Conservation (phyloP, 345 rosid species). For the Cardamine chenopodiifolia region DNA sequence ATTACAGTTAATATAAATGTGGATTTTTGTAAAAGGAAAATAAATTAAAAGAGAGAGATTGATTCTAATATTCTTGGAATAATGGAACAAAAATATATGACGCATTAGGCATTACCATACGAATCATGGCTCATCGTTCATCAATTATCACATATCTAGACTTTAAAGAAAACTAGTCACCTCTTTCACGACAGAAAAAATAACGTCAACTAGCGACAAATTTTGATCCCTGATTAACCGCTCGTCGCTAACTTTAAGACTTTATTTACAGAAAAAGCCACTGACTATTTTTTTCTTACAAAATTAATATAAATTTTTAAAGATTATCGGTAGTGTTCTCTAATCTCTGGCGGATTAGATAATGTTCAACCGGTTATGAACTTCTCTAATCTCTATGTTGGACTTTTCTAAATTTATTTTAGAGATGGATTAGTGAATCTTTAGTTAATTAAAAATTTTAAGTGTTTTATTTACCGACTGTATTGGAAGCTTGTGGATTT, state of each 20-base stretch:
- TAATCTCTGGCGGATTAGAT: background rate
- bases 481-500: background rate
- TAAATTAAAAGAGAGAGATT: background rate
- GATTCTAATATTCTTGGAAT: constrained; percentile 17
- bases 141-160: background rate
- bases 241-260: background rate
- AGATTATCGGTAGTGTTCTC: background rate
- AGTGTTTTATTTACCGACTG: background rate
- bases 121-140: background rate
- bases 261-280: background rate
- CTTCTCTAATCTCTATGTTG: too few relatives aligned
- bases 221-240: background rate
- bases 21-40: background rate
- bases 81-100: constrained; percentile 13
- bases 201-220: background rate
- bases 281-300: background rate
- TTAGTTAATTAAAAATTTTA: too few relatives aligned
- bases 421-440: background rate
- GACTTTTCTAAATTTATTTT: background rate
- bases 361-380: too few relatives aligned
- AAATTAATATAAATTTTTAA: background rate
- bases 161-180: background rate
- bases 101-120: constrained; percentile 16
- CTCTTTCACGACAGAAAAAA: background rate
- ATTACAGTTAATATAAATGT: background rate